phyloP scores from a whole-genome alignment of 2,329 filamentous ascomycete genomes.

The Colletotrichum filicis region DNA sequence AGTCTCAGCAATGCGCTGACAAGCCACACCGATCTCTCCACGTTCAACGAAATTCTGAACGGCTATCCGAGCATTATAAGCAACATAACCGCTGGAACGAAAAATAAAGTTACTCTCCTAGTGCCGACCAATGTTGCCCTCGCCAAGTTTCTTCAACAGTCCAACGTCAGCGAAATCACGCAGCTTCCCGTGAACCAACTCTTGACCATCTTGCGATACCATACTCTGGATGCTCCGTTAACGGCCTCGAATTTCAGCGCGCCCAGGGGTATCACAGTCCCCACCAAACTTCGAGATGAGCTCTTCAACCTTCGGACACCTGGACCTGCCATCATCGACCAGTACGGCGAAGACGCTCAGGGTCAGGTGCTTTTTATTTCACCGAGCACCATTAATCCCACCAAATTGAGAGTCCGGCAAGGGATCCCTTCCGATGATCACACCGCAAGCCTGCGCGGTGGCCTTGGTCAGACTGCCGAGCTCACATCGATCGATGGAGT shows the following conservation, averaged over 20 bases:
- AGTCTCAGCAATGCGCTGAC: constrained; percentile 17
- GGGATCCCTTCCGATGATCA: neutral
- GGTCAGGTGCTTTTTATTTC: constrained; percentile 38
- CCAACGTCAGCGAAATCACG: constrained; percentile 41
- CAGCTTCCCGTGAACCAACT: constrained; percentile 48
- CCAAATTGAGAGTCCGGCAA: constrained; percentile 34
- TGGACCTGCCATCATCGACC: constrained; percentile 22
- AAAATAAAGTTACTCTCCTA: constrained; percentile 24
- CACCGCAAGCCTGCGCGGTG: constrained; percentile 27
- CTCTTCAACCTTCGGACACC: constrained; percentile 37
- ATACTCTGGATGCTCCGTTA: constrained; percentile 36
- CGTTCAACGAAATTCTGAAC: constrained; percentile 23
- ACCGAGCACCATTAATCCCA: constrained; percentile 17
- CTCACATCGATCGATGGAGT: constrained; percentile 31
- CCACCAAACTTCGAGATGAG: constrained; percentile 36
- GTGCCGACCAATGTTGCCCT: constrained; percentile 31
- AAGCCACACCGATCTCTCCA: constrained; percentile 19
- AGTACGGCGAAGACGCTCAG: constrained; percentile 33
- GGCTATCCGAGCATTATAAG: constrained; percentile 14
- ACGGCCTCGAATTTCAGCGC: constrained; percentile 33
- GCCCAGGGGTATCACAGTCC: constrained; percentile 35
- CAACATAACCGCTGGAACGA: neutral
- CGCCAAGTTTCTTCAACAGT: constrained; percentile 12
- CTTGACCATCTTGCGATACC: constrained; percentile 49
- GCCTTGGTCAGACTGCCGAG: constrained; percentile 27